These are phyloP conservation scores for Vicia sativa DNA, from an alignment of 306 rosid species.

Conservation along the genomic window DNA sequence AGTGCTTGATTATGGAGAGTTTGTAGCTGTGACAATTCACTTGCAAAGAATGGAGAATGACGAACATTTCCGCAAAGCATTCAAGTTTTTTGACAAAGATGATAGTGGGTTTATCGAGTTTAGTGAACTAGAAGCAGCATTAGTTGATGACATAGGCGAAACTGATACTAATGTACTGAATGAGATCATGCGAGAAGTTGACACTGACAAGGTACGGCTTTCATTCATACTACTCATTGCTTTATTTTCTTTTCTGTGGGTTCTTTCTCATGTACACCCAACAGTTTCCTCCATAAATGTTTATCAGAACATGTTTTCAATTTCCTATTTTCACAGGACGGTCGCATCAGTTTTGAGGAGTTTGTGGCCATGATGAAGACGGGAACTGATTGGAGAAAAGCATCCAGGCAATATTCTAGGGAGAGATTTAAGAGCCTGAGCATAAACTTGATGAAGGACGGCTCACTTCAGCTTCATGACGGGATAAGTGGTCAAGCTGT, in stretches of 20 bases:
- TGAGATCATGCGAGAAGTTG: conserved; percentile 96
- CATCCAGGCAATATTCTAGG: conserved; percentile 96
- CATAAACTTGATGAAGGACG: conserved; percentile 94
- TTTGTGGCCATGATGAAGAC: conserved; percentile 98
- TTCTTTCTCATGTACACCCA: neutral
- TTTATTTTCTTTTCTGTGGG: conserved; percentile 14
- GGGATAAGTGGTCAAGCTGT: conserved; percentile 80
- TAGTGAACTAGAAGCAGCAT: conserved; percentile 72
- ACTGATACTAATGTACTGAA: conserved; percentile 69
- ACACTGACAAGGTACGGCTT: conserved; percentile 87
- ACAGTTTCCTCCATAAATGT: neutral
- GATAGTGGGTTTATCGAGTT: conserved; percentile 88
- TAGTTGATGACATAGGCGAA: conserved; percentile 81
- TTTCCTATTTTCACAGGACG: conserved; percentile 61
- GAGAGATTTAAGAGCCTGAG: conserved; percentile 99
- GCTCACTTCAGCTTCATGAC: conserved; percentile 95
- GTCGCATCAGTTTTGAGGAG: conserved; percentile 88
- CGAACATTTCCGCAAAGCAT: conserved; percentile 88
- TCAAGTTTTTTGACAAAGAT: conserved; percentile 83
- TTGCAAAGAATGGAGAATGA: conserved; percentile 97
- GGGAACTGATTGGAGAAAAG: conserved; percentile 99
- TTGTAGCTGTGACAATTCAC: conserved; percentile 97
- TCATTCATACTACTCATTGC: conserved; percentile 32
- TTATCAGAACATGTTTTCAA: conserved; percentile 7
- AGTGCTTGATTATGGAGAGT: conserved; percentile 94